Conservation (phyloP, 805 yeast species). For the Wickerhamomyces xylosicus region DNA sequence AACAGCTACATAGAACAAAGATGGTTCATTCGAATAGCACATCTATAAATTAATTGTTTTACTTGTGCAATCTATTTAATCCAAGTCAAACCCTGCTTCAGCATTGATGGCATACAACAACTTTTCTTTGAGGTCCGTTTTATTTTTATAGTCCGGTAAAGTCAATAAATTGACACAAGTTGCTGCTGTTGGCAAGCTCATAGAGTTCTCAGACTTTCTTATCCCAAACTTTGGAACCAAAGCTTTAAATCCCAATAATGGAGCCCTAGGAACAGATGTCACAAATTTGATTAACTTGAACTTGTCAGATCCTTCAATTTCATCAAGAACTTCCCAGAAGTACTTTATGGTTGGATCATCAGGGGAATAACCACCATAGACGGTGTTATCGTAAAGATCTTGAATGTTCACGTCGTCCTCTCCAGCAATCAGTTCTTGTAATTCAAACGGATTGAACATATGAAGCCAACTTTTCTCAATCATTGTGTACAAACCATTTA, state of each 20-base stretch:
- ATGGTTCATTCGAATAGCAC: too few relatives aligned
- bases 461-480: constrained; percentile 68
- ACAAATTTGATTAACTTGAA: constrained; percentile 72
- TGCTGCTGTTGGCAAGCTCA: constrained; percentile 71
- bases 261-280: constrained; percentile 88
- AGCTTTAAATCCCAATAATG: constrained; percentile 74
- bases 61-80: too few relatives aligned
- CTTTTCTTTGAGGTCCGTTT: constrained; percentile 45
- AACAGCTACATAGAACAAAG: too few relatives aligned
- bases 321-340: constrained; percentile 71
- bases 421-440: constrained; percentile 76
- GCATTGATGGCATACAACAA: constrained; percentile 70
- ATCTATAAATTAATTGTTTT: too few relatives aligned
- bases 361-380: constrained; percentile 51
- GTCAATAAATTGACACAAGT: constrained; percentile 87
- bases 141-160: constrained; percentile 72
- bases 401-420: constrained; percentile 55
- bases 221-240: constrained; percentile 76
- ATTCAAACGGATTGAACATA: constrained; percentile 76
- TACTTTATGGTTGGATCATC: constrained; percentile 46
- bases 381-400: constrained; percentile 57
- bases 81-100: constrained; percentile 82
- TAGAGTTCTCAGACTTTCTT: constrained; percentile 33
- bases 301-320: constrained; percentile 53
- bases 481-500: constrained; percentile 61